Base-by-base conservation (phyloP, 768 basidiomycete species). In the Glaciozyma antarctica region DNA sequence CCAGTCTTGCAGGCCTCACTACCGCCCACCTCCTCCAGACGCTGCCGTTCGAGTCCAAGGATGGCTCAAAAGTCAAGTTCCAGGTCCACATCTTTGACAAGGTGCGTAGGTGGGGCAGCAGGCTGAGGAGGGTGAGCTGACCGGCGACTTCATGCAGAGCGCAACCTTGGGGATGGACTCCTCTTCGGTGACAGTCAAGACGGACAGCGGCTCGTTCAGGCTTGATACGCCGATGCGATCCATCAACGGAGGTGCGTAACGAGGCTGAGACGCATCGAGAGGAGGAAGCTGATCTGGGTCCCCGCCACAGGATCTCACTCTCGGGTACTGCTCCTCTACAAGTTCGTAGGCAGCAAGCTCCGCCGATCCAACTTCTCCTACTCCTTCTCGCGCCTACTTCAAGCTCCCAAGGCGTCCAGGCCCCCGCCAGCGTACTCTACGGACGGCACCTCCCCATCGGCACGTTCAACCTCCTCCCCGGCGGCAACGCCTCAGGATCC, bases 171-270 rank as follows among this genome's bases (percentile, higher is more conserved):
- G 87, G 16, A 86, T 88, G 83, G 87, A 87, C 75, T 81, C 83
- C 6, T 79, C 83, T 8, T 77, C 76, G 26, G 67, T 80, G 24
- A 65, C 72, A 6, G 62, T 77, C 6, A 73, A 74, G 28, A 15
- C 61, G 6, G 78, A 74, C 6, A 64, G 75, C 15, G 75, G 75
- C 26, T 38, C 45, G 0, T 48, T 47, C 24, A 63, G 74, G n/a
- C 79, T 88, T 5, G 87, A 89, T 73, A 87, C 88, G 0, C 88
- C 88, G 0, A 89, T 89, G 88, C 78, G 88, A 48, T 84, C 84
- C 1, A 88, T 89, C 73, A 87, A 89, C 80, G 85, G 84, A 77
- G 86, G 86, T 85, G 61, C 58, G 82, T 9, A n/a, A n/a, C n/a
- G n/a, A n/a, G n/a, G n/a, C n/a, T n/a, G n/a, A n/a, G n/a, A n/a